Evolutionary conservation across 305 asterid species (phyloP).

Genomic region (Fraxinus dipetala): DNA sequence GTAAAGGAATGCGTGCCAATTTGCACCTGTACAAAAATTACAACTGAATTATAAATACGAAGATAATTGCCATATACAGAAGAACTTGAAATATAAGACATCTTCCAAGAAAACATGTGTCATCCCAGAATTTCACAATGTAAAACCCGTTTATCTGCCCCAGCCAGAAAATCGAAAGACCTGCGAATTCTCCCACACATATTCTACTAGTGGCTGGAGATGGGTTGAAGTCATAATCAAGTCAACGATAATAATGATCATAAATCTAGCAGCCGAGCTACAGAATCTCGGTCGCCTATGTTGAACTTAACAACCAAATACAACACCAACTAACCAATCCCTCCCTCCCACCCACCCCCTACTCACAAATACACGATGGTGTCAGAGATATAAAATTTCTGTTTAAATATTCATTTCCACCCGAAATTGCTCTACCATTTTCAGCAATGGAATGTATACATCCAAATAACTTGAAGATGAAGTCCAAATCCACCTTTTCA

Average conservation of each 20-base stretch:
- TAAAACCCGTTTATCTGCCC: background rate
- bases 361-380: background rate
- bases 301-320: background rate
- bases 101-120: background rate
- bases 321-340: background rate
- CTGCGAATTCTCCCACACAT: background rate
- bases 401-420: background rate
- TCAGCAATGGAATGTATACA: background rate
- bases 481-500: background rate
- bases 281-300: background rate
- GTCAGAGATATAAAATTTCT: background rate
- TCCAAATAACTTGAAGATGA: background rate
- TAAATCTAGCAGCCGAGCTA: background rate
- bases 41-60: background rate
- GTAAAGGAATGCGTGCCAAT: slow-evolving; percentile 94
- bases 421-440: background rate
- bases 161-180: background rate
- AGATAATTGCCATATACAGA: background rate
- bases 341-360: background rate
- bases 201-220: background rate
- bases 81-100: background rate
- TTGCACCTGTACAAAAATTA: slow-evolving; percentile 60
- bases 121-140: background rate
- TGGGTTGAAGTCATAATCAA: background rate
- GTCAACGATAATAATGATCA: background rate